phyloP scores from a whole-genome alignment of 2,329 filamentous ascomycete genomes.

The Trichoderma aggressivum region DNA sequence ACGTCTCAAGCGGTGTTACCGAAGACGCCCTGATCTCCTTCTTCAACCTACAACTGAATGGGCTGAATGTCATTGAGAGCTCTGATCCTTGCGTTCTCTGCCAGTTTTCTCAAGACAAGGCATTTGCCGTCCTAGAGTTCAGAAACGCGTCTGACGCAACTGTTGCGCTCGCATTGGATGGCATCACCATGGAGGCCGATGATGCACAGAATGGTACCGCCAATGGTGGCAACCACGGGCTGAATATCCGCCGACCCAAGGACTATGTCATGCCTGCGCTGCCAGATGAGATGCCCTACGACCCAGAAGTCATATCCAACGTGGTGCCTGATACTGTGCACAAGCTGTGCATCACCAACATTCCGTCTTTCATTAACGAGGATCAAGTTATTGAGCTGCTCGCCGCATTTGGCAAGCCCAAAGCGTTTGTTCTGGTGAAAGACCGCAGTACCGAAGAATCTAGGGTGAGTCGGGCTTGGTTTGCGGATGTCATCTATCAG shows the following conservation, averaged over 20 bases:
- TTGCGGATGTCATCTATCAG: not conserved
- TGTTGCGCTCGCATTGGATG: slow-evolving; percentile 83
- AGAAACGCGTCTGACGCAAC: slow-evolving; percentile 84
- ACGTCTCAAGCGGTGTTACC: slow-evolving; percentile 68
- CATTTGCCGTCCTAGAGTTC: slow-evolving; percentile 89
- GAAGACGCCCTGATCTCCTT: slow-evolving; percentile 77
- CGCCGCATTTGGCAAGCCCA: slow-evolving; percentile 86
- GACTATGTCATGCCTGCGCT: slow-evolving; percentile 92
- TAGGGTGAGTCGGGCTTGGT: slow-evolving; percentile 55
- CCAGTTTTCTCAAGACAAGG: slow-evolving; percentile 73
- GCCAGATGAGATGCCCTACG: slow-evolving; percentile 67
- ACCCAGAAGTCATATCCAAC: slow-evolving; percentile 73
- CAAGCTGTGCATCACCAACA: slow-evolving; percentile 90
- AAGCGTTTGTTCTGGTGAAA: slow-evolving; percentile 86
- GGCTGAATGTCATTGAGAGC: slow-evolving; percentile 84
- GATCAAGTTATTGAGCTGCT: slow-evolving; percentile 90
- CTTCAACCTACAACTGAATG: slow-evolving; percentile 95
- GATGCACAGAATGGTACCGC: slow-evolving; percentile 53
- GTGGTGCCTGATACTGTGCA: slow-evolving; percentile 87
- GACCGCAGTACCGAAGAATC: slow-evolving; percentile 83
- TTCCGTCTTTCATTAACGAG: slow-evolving; percentile 82
- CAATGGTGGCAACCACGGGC: slow-evolving; percentile 53
- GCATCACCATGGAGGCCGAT: slow-evolving; percentile 79
- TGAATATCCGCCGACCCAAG: slow-evolving; percentile 83
- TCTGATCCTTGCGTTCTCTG: slow-evolving; percentile 81